A percentile compares a stretch with the other conserved stretches of the same genome.
Conservation (phyloP, 2,329 filamentous ascomycete genomes). For the Exophiala spinifera region DNA sequence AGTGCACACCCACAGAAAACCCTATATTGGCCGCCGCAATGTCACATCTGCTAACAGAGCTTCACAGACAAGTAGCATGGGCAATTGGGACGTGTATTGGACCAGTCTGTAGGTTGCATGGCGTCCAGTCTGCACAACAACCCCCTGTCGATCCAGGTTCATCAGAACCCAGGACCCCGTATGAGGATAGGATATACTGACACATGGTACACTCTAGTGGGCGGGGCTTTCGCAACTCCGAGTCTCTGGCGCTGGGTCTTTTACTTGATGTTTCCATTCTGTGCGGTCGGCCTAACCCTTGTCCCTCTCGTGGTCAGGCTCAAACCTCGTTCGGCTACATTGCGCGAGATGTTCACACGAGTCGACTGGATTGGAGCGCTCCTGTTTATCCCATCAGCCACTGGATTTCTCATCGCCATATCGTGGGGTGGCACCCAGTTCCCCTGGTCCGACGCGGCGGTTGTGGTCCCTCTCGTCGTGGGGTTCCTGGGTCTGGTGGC, state of each 20-base stretch:
- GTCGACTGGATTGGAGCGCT: slow-evolving; percentile 45
- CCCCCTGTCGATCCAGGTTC: too few relatives aligned
- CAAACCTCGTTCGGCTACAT: slow-evolving; percentile 22
- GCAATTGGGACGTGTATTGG: slow-evolving; percentile 33
- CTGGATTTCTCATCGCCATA: slow-evolving; percentile 41
- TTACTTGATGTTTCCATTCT: slow-evolving; percentile 43
- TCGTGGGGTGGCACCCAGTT: slow-evolving; percentile 44
- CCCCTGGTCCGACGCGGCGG: slow-evolving; percentile 40
- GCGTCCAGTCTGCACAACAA: neutral
- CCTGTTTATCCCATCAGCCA: slow-evolving; percentile 40
- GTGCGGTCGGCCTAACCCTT: slow-evolving; percentile 24
- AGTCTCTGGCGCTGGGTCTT: slow-evolving; percentile 35
- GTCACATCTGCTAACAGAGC: too few relatives aligned
- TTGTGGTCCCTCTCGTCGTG: slow-evolving; percentile 39
- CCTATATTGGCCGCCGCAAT: neutral
- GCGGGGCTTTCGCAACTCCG: slow-evolving; percentile 41
- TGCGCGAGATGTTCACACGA: slow-evolving; percentile 31
- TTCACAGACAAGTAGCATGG: slow-evolving; percentile 29
- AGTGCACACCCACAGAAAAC: neutral
- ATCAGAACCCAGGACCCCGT: neutral
- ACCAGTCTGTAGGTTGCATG: slow-evolving; percentile 17
- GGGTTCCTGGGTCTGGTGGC: slow-evolving; percentile 35
- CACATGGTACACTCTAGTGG: slow-evolving; percentile 34
- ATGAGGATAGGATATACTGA: neutral
- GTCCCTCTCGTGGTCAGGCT: slow-evolving; percentile 36